These are phyloP conservation scores for Thoreauomyces humboldtii DNA, from an alignment of 192 early-diverging fungal species.

Conservation along the genomic window DNA sequence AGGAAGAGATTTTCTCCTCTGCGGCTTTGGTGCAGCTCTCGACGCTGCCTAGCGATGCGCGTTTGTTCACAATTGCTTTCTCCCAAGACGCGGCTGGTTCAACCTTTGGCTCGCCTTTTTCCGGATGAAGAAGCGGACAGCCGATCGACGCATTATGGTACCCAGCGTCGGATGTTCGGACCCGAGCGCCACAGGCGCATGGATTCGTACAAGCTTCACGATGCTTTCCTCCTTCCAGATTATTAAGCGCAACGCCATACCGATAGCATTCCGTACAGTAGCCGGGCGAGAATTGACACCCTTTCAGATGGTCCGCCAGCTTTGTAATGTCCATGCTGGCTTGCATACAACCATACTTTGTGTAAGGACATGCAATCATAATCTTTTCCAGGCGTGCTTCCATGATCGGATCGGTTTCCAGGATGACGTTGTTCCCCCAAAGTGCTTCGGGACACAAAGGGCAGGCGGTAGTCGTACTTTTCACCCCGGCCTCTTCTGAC, in stretches of 20 bases:
- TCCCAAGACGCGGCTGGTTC: slow-evolving; percentile 31
- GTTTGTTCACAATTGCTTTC: slow-evolving; percentile 28
- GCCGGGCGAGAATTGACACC: not conserved
- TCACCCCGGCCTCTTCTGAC: not conserved
- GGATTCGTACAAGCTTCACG: slow-evolving; percentile 20
- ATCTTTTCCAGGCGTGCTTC: slow-evolving; percentile 5
- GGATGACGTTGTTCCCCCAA: slow-evolving; percentile 14
- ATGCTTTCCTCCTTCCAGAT: slow-evolving; percentile 20
- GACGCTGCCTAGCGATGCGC: not conserved
- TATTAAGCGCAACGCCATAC: not conserved
- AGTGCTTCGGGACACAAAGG: slow-evolving; percentile 21
- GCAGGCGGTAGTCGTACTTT: slow-evolving; percentile 2
- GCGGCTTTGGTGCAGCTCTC: slow-evolving; percentile 19
- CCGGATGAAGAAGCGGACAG: not conserved
- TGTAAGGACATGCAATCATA: slow-evolving; percentile 23
- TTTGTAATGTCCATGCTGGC: not conserved
- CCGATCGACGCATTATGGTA: not conserved
- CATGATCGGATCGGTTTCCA: slow-evolving; percentile 1
- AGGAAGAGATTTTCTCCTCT: not conserved
- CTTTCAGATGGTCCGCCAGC: not conserved
- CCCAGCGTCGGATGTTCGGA: slow-evolving; percentile 19
- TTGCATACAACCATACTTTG: slow-evolving; percentile 10
- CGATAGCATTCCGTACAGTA: slow-evolving; percentile 25
- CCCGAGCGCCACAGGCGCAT: slow-evolving; percentile 31
- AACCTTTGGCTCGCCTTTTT: not conserved